phyloP scores from a whole-genome alignment of 2,329 filamentous ascomycete species.

The Cryphonectria carpinicola region DNA sequence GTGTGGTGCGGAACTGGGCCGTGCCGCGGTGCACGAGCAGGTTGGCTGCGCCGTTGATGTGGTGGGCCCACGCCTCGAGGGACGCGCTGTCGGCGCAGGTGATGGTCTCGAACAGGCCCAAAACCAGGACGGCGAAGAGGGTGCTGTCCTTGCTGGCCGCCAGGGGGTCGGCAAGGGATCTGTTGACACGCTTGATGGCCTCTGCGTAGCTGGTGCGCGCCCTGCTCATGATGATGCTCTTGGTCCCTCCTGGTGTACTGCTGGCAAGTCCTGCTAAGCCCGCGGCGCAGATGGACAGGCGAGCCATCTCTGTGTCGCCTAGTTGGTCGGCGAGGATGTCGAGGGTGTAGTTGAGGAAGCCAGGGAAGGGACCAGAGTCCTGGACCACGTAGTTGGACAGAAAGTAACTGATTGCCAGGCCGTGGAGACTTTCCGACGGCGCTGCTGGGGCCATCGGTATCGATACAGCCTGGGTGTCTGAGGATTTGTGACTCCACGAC shows the following conservation, averaged over 20 bases:
- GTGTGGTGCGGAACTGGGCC: conserved; percentile 16
- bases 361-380: conserved; percentile 9
- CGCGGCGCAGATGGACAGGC: conserved; percentile 12
- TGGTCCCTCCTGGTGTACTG: conserved; percentile 12
- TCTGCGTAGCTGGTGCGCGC: conserved; percentile 18
- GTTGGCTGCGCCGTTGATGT: conserved; percentile 39
- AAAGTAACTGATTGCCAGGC: conserved; percentile 16
- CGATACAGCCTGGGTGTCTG: neutral
- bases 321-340: conserved; percentile 13
- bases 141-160: conserved; percentile 23
- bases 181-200: conserved; percentile 14
- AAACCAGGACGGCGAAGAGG: conserved; percentile 26
- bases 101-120: conserved; percentile 40
- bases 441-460: neutral
- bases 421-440: conserved; percentile 4
- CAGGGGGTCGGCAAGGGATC: conserved; percentile 10
- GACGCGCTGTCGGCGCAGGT: conserved; percentile 36
- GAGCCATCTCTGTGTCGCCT: conserved; percentile 10
- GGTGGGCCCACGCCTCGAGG: conserved; percentile 38
- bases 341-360: conserved; percentile 17
- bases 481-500: neutral
- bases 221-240: conserved; percentile 15
- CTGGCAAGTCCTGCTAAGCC: conserved; percentile 25
- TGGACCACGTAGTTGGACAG: conserved; percentile 19
- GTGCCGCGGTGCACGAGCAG: conserved; percentile 38